Base-by-base conservation (phyloP, 257 asterid species). In the Ballota nigra region DNA sequence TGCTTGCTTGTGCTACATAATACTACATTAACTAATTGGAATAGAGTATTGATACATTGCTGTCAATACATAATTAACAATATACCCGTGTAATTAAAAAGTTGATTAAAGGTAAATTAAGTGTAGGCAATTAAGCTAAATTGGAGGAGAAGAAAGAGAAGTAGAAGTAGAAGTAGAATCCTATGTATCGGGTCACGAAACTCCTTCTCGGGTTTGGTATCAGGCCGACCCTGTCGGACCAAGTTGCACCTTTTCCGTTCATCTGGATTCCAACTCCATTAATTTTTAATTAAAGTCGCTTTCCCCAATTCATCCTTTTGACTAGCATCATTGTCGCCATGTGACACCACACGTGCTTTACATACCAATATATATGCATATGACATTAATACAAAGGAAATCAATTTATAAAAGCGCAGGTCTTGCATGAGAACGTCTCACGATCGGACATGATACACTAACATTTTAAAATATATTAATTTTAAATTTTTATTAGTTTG, bases 301-400 rank as follows among this genome's bases (percentile, higher is more conserved):
- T 74, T 33, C 66, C 62, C 70, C 72, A 34, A 52, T 74, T 71
- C 79, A 71, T 63, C 74, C 80, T 57, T 78, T 78, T 78, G 79
- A 77, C 83, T 58, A 77, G 73, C 81, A 76, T 76, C 74, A 76
- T 62, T 64, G 80, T 77, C 77, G 75, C 84, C 82, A 69, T 80
- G 80, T 83, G 84, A 68, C 47, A 60, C 79, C 79, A 33, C 85
- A 83, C 83, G 83, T 80, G 87, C 77, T 18, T 33, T 66, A 13
- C 60, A 47, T 47, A 47, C 55, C 55, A 47, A 47, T 5, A 47
- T 47, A 15, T 45, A 43, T 43, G 51, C 51, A 43, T 43, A 45
- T 45, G 49, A 16, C 11, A 41, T 4, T 41, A 41, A 29, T 29
- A 6, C 34, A 0, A 3, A 29, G 2, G 3, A 29, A 29, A 29